phyloP scores from a whole-genome alignment of 1,284 basidiomycete genomes.

The Apiotrichum domesticum region DNA sequence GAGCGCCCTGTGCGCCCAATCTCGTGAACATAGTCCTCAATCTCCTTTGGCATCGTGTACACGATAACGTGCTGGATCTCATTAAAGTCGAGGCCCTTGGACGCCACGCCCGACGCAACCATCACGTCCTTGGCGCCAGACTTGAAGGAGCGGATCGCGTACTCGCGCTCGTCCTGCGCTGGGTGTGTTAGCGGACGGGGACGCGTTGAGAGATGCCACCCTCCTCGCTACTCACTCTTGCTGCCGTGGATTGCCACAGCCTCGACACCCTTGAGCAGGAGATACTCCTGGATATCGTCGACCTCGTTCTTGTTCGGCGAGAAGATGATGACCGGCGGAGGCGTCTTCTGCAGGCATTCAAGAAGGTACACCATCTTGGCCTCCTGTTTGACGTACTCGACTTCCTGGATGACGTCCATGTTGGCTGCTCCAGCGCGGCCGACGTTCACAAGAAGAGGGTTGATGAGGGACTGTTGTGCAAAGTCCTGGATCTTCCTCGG shows the following conservation, averaged over 20 bases:
- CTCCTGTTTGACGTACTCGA: conserved; percentile 98
- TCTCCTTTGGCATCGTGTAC: conserved; percentile 99
- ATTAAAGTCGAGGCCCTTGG: conserved; percentile 96
- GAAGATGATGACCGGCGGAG: conserved; percentile 96
- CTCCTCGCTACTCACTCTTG: conserved; percentile 61
- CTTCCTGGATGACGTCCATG: conserved; percentile 91
- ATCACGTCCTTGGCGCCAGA: conserved; percentile 96
- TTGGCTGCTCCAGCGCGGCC: conserved; percentile 97
- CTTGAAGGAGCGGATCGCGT: conserved; percentile 96
- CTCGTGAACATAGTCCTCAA: conserved; percentile 91
- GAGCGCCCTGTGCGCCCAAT: conserved; percentile 96
- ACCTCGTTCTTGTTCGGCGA: conserved; percentile 99
- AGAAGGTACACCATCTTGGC: conserved; percentile 99
- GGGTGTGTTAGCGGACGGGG: conserved; percentile 1
- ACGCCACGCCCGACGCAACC: conserved; percentile 96
- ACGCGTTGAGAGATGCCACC: too few species aligned
- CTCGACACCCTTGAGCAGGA: conserved; percentile 93
- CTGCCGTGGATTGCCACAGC: conserved; percentile 98
- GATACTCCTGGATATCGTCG: conserved; percentile 97
- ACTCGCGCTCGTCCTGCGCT: conserved; percentile 98
- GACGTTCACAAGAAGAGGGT: conserved; percentile 91
- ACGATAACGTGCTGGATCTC: conserved; percentile 64
- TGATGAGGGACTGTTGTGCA: conserved; percentile 87
- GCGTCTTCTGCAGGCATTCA: conserved; percentile 96
- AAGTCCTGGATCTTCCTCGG: conserved; percentile 98